Percentiles rank a stretch among this genome's conserved stretches.
phyloP scores from a whole-genome alignment of 2,329 filamentous ascomycete genomes.

The Didymella glomerata region DNA sequence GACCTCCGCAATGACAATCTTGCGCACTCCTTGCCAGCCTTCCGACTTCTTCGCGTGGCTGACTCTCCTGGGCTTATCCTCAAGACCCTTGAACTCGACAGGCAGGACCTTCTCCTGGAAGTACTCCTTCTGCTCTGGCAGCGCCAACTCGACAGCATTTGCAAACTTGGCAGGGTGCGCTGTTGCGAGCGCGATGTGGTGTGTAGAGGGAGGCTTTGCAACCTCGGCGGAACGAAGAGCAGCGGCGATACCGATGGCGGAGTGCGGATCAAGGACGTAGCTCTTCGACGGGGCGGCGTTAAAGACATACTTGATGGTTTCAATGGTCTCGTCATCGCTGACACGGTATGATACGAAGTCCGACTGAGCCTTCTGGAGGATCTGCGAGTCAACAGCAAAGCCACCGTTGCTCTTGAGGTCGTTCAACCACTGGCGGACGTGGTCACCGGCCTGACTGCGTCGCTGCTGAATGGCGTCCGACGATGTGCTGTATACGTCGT shows the following conservation, averaged over 20 bases:
- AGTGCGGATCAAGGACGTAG: conserved; percentile 93
- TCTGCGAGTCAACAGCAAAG: conserved; percentile 79
- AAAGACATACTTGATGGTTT: conserved; percentile 58
- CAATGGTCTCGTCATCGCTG: conserved; percentile 61
- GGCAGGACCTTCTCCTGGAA: conserved; percentile 82
- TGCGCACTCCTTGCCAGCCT: conserved; percentile 77
- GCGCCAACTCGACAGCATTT: conserved; percentile 80
- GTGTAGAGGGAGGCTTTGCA: conserved; percentile 56
- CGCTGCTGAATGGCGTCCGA: conserved; percentile 54
- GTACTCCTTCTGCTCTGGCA: conserved; percentile 76
- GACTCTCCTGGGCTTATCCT: conserved; percentile 77
- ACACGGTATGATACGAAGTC: conserved; percentile 84
- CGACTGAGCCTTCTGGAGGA: conserved; percentile 73
- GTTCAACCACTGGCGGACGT: conserved; percentile 79
- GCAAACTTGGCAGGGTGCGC: conserved; percentile 97
- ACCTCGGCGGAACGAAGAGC: conserved; percentile 72
- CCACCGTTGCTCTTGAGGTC: conserved; percentile 82
- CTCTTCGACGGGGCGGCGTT: conserved; percentile 57
- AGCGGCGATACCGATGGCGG: conserved; percentile 84
- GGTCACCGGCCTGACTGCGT: conserved; percentile 68
- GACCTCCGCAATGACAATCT: conserved; percentile 78
- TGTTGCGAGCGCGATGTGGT: conserved; percentile 87
- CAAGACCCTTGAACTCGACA: conserved; percentile 80
- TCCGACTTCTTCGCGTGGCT: conserved; percentile 69
- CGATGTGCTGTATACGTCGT: conserved; percentile 56